These are phyloP conservation scores for Sphenostylis stenocarpa DNA, from an alignment of 306 rosid genomes.

Conservation along the genomic window DNA sequence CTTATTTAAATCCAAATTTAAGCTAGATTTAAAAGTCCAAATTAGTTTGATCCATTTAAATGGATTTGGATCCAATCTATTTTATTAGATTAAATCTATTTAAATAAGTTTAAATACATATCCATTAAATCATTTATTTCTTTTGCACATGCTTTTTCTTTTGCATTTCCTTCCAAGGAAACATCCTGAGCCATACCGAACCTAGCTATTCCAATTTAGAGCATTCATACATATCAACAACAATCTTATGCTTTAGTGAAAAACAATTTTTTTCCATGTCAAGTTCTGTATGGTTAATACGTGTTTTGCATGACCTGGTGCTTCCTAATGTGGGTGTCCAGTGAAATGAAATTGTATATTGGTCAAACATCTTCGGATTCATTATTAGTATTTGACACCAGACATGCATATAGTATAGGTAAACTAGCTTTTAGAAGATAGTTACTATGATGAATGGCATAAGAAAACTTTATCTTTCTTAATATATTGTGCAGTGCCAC, in stretches of 20 bases:
- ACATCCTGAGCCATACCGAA: background rate
- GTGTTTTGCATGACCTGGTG: background rate
- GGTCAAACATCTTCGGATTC: background rate
- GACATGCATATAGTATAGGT: background rate
- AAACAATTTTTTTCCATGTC: background rate
- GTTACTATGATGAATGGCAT: background rate
- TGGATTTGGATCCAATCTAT: too few species aligned
- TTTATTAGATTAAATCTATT: too few species aligned
- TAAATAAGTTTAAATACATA: too few species aligned
- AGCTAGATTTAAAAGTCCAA: too few species aligned
- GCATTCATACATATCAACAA: background rate
- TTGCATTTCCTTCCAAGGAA: background rate
- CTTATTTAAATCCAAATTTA: too few species aligned
- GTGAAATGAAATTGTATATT: conserved; percentile 8
- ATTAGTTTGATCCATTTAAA: too few species aligned
- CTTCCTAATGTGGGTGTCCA: background rate
- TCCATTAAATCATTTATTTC: too few species aligned
- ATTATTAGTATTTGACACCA: background rate
- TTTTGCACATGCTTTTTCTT: background rate
- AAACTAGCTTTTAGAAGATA: background rate
- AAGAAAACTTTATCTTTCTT: background rate
- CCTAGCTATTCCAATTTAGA: background rate
- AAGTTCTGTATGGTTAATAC: background rate
- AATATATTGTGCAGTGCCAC: background rate
- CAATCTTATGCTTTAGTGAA: background rate